Evolutionary conservation across 176 grass and related monocot genomes (phyloP), one percentile per base, ranked within the genome.

Genomic region (Lolium perenne): DNA sequence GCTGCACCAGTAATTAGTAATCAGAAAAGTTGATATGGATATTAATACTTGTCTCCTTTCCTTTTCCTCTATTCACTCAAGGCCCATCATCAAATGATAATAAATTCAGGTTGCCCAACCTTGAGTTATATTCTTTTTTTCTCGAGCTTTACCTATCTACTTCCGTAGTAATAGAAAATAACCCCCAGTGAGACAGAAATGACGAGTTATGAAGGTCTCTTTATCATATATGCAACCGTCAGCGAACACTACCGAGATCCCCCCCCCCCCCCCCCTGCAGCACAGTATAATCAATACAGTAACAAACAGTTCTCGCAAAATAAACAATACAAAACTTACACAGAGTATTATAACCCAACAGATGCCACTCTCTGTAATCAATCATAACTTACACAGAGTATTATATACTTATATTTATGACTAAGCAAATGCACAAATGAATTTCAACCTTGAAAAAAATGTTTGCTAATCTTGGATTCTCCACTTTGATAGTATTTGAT

Each of bases 71-170:
- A n/a, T 35, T 49, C 48, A 48, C 66, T 68, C 71, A 76, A 88
- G 74, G 29, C 20, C 32, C 32, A 35, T 35, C 23, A 49, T 45
- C 7, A 21, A 62, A n/a, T 48, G 22, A 61, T 38, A 53, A 68
- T 81, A 81, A 65, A 53, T 32, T n/a, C 29, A 67, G 64, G 78
- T 22, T 77, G 0, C 5, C 23, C 59, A 72, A 86, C 41, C 66
- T 80, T 62, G 10, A 60, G 10, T 54, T 74, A 23, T 73, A 64
- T 74, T 38, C 43, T 10, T 47, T 45, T 45, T 38, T 64, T 64
- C 5, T 63, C 7, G 38, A 29, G 9, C 50, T 46, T 14, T 73
- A 47, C 29, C 15, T 81, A 14, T 13, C 67, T 81, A 64, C 17
- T 38, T 14, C 23, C 38, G 3, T 46, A 20, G 10, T 5, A 14